Evolutionary conservation across 441 rosid species (phyloP).

Genomic region (Capsella rubella): DNA sequence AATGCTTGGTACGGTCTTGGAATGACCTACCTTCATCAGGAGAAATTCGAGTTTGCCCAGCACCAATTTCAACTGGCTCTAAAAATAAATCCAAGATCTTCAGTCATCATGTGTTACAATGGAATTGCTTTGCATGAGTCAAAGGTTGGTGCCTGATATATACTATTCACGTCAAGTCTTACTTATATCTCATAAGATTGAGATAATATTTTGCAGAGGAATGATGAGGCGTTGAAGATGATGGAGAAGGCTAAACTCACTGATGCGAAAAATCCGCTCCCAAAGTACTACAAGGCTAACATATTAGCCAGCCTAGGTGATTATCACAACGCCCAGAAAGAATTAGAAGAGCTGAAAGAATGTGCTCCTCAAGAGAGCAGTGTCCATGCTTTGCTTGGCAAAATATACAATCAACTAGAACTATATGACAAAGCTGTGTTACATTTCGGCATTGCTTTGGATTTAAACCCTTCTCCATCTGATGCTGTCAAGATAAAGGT

Average conservation of each 20-base stretch:
- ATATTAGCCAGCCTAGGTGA: slow-evolving; percentile 69
- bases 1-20: slow-evolving; percentile 98
- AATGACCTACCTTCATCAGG: slow-evolving; percentile 83
- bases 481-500: slow-evolving; percentile 89
- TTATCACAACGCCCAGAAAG: slow-evolving; percentile 71
- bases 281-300: slow-evolving; percentile 91
- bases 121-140: slow-evolving; percentile 83
- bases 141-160: slow-evolving; percentile 55
- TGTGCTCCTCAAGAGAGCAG: slow-evolving; percentile 83
- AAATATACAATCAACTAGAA: slow-evolving; percentile 63
- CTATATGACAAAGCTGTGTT: slow-evolving; percentile 82
- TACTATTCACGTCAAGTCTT: slow-evolving; percentile 9
- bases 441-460: slow-evolving; percentile 88
- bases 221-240: slow-evolving; percentile 82
- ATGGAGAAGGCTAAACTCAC: slow-evolving; percentile 81
- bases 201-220: slow-evolving; percentile 59
- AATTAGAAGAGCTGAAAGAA: slow-evolving; percentile 87
- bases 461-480: slow-evolving; percentile 78
- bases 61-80: slow-evolving; percentile 88
- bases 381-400: slow-evolving; percentile 89
- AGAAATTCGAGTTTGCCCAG: slow-evolving; percentile 86
- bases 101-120: slow-evolving; percentile 90
- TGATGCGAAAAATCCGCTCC: slow-evolving; percentile 86
- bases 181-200: slow-evolving; percentile 16
- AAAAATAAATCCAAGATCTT: slow-evolving; percentile 75